Percentiles rank a stretch among this genome's conserved stretches.
Evolutionary conservation across 495 filamentous ascomycete genomes (phyloP).

Genomic region (Penicillium daleae): DNA sequence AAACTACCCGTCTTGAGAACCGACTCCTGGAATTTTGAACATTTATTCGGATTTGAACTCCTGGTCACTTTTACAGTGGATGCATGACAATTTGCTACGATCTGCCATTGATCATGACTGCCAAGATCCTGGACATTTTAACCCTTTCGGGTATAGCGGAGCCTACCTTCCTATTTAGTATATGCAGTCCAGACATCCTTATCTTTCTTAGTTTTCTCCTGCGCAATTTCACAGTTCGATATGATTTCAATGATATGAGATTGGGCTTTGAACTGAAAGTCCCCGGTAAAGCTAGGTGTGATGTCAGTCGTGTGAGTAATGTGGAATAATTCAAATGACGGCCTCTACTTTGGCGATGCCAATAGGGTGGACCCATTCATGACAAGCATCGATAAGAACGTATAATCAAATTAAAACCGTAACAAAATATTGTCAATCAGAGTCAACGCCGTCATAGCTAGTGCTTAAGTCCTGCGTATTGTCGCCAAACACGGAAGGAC

Average conservation of each 20-base stretch:
- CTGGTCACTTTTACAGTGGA: not conserved
- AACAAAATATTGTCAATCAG: not conserved
- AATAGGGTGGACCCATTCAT: not conserved
- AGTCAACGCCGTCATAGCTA: conserved; percentile 8
- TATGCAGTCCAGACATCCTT: conserved; percentile 26
- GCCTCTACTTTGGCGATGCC: not conserved
- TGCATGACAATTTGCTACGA: not conserved
- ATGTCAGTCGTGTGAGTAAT: not conserved
- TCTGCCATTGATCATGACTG: conserved; percentile 1
- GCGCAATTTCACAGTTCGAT: not conserved
- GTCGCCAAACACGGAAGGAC: conserved; percentile 36
- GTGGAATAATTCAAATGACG: not conserved
- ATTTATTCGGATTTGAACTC: not conserved
- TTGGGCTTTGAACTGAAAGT: not conserved
- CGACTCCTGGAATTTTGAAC: not conserved
- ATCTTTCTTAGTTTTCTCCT: conserved; percentile 13
- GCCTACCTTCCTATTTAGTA: conserved; percentile 33
- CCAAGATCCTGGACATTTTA: conserved; percentile 40
- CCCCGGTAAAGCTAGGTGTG: not conserved
- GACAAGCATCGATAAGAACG: not conserved
- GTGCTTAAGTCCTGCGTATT: conserved; percentile 19
- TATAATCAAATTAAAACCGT: conserved; percentile 10
- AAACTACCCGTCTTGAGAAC: not conserved
- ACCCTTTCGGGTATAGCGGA: conserved; percentile 36
- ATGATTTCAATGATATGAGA: not conserved